Percentiles rank a stretch among this genome's conserved stretches.
Evolutionary conservation across 140 eudicot genomes (phyloP).

Genomic region (Oenanthe javanica): DNA sequence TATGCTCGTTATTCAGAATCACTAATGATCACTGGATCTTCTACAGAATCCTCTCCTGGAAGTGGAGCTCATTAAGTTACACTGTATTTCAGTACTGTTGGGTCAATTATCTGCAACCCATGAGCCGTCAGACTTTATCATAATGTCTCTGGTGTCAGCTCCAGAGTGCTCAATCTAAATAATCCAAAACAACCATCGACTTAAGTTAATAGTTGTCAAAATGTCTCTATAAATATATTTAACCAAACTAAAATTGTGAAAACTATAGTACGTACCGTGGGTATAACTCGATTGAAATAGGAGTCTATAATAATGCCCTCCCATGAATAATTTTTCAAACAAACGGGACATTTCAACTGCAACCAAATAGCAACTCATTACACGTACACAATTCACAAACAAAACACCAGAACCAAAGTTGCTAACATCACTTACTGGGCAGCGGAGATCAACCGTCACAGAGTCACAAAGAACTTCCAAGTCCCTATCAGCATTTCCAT

Average conservation of each 20-base stretch:
- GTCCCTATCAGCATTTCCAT: neutral
- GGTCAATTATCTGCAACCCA: slow-evolving; percentile 43
- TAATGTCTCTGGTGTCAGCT: neutral
- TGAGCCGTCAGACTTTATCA: neutral
- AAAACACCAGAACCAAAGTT: no score
- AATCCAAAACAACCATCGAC: neutral
- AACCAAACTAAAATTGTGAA: neutral
- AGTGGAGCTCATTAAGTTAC: neutral
- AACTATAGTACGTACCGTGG: slow-evolving; percentile 32
- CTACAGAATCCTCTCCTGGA: neutral
- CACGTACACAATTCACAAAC: neutral
- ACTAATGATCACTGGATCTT: neutral
- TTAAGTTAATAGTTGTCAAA: neutral
- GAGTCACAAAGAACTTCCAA: neutral
- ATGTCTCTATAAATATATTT: neutral
- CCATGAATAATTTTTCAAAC: slow-evolving; percentile 68
- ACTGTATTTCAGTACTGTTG: no score
- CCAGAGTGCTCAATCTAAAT: neutral
- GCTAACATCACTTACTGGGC: neutral
- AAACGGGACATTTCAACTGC: slow-evolving; percentile 95
- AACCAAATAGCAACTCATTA: slow-evolving; percentile 1
- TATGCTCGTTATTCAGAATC: neutral
- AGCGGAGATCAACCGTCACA: neutral
- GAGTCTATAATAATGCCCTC: slow-evolving; percentile 78
- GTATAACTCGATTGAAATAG: slow-evolving; percentile 62